phyloP scores from a whole-genome alignment of 2,329 filamentous ascomycete genomes.

The Calonectria multiphialidica region DNA sequence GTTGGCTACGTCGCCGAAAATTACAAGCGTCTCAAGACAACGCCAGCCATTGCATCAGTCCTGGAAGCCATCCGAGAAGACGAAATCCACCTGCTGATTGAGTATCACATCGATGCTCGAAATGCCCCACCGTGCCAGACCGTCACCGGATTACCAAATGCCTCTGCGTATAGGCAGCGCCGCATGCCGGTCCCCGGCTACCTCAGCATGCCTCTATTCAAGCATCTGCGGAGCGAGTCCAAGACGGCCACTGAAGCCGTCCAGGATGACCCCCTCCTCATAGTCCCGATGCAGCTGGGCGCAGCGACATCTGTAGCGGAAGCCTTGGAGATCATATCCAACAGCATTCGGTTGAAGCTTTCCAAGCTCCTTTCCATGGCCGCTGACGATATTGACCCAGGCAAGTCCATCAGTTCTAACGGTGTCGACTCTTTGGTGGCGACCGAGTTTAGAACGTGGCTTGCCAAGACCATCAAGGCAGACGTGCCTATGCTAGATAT shows the following conservation, averaged over 20 bases:
- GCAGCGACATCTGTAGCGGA: background rate
- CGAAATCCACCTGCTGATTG: background rate
- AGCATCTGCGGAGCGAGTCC: conserved; percentile 8
- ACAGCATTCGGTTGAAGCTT: background rate
- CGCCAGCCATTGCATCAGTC: background rate
- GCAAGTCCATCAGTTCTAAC: conserved; percentile 1
- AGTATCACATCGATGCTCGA: conserved; percentile 4
- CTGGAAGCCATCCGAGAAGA: background rate
- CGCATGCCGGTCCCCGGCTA: conserved; percentile 12
- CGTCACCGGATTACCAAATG: conserved; percentile 7
- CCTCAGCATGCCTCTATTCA: conserved; percentile 11
- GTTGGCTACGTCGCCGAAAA: background rate
- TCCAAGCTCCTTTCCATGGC: background rate
- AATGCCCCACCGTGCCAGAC: background rate
- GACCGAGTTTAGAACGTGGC: conserved; percentile 1
- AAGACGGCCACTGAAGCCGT: background rate
- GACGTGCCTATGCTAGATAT: background rate
- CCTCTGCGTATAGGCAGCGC: conserved; percentile 2
- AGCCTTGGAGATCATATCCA: background rate
- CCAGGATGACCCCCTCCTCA: conserved; percentile 6
- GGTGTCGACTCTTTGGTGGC: background rate
- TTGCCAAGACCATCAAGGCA: background rate
- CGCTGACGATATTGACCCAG: background rate
- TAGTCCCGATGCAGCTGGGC: background rate
- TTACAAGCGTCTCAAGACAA: background rate